Evolutionary conservation across 179 eudicot species (phyloP).

Genomic region (Spergularia azorica): DNA sequence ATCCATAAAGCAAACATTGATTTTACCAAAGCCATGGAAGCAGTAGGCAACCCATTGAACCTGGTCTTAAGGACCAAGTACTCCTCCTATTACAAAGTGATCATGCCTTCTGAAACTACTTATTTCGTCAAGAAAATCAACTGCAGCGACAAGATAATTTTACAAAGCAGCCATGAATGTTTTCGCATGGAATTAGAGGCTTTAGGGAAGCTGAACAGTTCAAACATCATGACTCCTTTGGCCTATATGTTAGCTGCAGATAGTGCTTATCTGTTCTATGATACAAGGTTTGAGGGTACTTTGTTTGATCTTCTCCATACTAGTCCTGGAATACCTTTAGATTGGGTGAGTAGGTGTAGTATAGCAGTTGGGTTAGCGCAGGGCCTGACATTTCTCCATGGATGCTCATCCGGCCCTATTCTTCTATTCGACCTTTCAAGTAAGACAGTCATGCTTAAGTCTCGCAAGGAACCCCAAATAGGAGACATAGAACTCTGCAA

Average conservation of each 20-base stretch:
- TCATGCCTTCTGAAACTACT: conserved; percentile 69
- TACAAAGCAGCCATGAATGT: conserved; percentile 48
- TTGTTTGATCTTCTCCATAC: conserved; percentile 67
- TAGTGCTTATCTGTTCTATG: conserved; percentile 75
- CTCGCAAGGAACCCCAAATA: conserved; percentile 74
- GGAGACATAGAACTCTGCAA: conserved; percentile 90
- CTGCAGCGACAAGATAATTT: conserved; percentile 66
- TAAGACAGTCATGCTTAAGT: conserved; percentile 63
- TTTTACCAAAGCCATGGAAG: conserved; percentile 69
- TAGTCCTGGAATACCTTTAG: conserved; percentile 44
- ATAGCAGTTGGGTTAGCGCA: conserved; percentile 85
- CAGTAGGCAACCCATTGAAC: conserved; percentile 46
- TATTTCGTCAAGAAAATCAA: conserved; percentile 83
- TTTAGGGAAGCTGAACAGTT: conserved; percentile 65
- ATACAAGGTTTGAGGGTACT: conserved; percentile 55
- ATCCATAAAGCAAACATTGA: conserved; percentile 73
- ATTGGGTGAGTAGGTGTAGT: conserved; percentile 81
- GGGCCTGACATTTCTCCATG: conserved; percentile 79
- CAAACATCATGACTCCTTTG: conserved; percentile 83
- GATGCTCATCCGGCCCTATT: conserved; percentile 59
- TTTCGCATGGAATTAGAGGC: conserved; percentile 60
- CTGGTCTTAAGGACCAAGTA: conserved; percentile 53
- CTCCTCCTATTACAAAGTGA: conserved; percentile 70
- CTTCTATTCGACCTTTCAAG: conserved; percentile 76
- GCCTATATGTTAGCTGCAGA: conserved; percentile 67